Base-by-base conservation (phyloP, 306 rosid genomes). In the Acacia confusa region DNA sequence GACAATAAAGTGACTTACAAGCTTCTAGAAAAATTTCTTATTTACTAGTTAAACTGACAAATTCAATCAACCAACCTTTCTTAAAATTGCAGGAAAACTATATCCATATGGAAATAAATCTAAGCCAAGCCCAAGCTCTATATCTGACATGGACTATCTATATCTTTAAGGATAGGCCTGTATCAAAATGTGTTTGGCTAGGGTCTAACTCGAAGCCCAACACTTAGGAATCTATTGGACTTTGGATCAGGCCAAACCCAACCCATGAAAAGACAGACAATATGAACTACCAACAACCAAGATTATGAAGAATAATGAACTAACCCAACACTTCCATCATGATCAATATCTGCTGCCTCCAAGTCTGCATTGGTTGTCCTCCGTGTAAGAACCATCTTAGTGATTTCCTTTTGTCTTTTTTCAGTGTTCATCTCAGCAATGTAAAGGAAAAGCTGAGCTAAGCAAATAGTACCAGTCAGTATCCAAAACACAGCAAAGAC, bases 281-380 rank as follows among this genome's bases (percentile, higher is more conserved):
- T 55, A 55, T 53, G n/a, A 60, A 36, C 19, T 10, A 36, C 20
- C 2, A 55, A 58, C 55, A 70, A 69, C 20, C 71, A 38, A 55
- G 66, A 72, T 14, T 83, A 55, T 44, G 82, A 81, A 69, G 44
- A 81, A 69, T 14, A 34, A 10, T 40, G 11, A 47, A 92, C 99
- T 84, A 79, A 93, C 99, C 91, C 91, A 36, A 93, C 94, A 58
- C 14, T 77, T 4, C 94, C 89, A 28, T 95, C 93, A 9, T 77
- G 74, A 79, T 93, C 96, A 34, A 93, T 64, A 93, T 95, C 99
- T 13, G 99, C 99, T 28, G 88, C 91, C 88, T 93, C 97, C 85
- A 95, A 85, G 81, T 95, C 99, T 1, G 48, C 24, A 47, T 70
- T 70, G 12, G 99, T 90, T 74, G 82, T 55, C 78, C 72, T 86